Percentiles rank a stretch among this genome's conserved stretches.
phyloP scores from a whole-genome alignment of 192 early-diverging fungal genomes.

The Haplosporangium gracile region DNA sequence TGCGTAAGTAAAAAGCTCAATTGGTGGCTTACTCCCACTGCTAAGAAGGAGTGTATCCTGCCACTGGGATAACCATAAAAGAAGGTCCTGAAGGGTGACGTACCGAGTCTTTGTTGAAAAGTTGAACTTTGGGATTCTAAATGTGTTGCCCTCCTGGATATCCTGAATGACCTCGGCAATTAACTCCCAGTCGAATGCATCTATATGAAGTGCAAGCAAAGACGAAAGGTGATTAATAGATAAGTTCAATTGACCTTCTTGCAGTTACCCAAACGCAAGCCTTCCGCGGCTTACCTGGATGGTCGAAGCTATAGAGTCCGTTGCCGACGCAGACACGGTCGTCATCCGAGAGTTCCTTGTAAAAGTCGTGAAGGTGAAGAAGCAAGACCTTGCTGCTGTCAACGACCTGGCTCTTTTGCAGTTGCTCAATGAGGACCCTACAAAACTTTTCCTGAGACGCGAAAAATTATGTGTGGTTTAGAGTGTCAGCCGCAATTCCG shows the following conservation, averaged over 20 bases:
- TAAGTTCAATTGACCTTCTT: neutral
- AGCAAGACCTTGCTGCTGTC: slow-evolving; percentile 63
- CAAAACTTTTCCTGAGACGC: slow-evolving; percentile 33
- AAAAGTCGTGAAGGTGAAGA: slow-evolving; percentile 77
- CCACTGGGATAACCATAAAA: neutral
- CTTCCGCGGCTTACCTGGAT: slow-evolving; percentile 59
- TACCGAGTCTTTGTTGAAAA: slow-evolving; percentile 61
- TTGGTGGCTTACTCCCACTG: neutral
- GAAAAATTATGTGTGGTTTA: neutral
- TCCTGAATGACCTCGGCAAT: slow-evolving; percentile 67
- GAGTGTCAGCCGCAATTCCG: neutral
- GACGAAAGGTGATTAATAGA: neutral
- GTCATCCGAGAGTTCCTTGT: slow-evolving; percentile 66
- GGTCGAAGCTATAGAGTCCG: slow-evolving; percentile 76
- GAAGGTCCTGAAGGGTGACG: neutral
- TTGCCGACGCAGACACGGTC: slow-evolving; percentile 63
- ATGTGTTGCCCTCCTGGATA: slow-evolving; percentile 63
- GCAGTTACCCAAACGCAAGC: neutral
- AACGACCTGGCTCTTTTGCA: slow-evolving; percentile 58
- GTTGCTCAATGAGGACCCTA: slow-evolving; percentile 53
- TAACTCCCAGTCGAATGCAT: slow-evolving; percentile 83
- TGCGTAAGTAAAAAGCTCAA: neutral
- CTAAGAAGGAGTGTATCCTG: neutral
- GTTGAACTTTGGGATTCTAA: slow-evolving; percentile 77
- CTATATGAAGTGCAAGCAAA: slow-evolving; percentile 17